Evolutionary conservation across 768 basidiomycete genomes (phyloP).

Genomic region (Tylopilus sp.): DNA sequence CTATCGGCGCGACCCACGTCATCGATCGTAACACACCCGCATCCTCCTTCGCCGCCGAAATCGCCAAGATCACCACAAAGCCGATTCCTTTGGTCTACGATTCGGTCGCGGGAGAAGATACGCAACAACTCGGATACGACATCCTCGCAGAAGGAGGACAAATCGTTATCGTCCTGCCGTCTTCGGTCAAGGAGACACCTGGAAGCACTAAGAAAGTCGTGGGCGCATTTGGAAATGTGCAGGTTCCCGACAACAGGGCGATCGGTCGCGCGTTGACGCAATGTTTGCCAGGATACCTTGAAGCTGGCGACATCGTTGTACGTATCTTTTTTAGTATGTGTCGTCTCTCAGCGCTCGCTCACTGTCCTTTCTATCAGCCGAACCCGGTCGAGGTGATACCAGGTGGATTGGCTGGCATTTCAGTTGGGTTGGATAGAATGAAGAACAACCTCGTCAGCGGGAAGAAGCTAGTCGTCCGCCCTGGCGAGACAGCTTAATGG

Average conservation of each 20-base stretch:
- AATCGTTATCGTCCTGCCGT: slow-evolving; percentile 12
- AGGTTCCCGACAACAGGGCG: slow-evolving; percentile 6
- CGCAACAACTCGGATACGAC: slow-evolving; percentile 34
- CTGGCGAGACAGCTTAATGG: slow-evolving; percentile 28
- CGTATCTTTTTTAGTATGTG: background rate
- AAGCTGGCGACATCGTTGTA: slow-evolving; percentile 16
- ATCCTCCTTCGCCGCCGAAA: slow-evolving; percentile 12
- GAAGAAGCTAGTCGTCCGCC: slow-evolving; percentile 24
- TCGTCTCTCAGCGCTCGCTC: background rate
- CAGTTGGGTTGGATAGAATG: slow-evolving; percentile 32
- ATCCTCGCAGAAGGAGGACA: slow-evolving; percentile 31
- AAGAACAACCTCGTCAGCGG: slow-evolving; percentile 38
- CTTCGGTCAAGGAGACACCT: slow-evolving; percentile 9
- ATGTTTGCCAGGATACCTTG: slow-evolving; percentile 9
- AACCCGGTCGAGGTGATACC: slow-evolving; percentile 30
- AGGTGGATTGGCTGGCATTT: slow-evolving; percentile 36
- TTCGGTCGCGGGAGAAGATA: slow-evolving; percentile 26
- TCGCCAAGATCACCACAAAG: slow-evolving; percentile 10
- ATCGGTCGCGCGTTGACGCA: slow-evolving; percentile 12
- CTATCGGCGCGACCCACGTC: slow-evolving; percentile 38
- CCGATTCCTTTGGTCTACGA: slow-evolving; percentile 23
- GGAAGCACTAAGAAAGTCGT: slow-evolving; percentile 19
- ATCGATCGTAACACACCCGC: slow-evolving; percentile 29
- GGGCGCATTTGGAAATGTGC: slow-evolving; percentile 8
- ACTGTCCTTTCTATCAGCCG: slow-evolving; percentile 6